Evolutionary conservation across 306 rosid species (phyloP).

Genomic region (Biancaea sappan): DNA sequence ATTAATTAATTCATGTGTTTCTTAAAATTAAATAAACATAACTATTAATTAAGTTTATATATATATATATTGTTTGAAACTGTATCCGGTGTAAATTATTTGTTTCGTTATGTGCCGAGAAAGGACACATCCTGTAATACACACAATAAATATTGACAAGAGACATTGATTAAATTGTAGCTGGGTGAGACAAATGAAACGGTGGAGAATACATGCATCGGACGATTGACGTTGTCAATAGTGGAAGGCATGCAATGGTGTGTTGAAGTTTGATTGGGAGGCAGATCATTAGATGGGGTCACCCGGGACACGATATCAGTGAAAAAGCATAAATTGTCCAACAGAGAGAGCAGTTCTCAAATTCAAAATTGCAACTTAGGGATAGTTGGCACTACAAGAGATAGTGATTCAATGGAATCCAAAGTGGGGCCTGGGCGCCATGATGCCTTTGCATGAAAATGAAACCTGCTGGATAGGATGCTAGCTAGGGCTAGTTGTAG

Average conservation of each 20-base stretch:
- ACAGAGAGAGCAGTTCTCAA: constrained; percentile 33
- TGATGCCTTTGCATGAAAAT: constrained; percentile 35
- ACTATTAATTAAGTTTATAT: too few species aligned
- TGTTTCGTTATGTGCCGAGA: too few species aligned
- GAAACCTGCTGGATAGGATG: not conserved
- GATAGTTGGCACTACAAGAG: constrained; percentile 41
- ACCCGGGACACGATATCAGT: constrained; percentile 27
- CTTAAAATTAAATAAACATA: too few species aligned
- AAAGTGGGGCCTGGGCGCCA: constrained; percentile 37
- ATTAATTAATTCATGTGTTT: too few species aligned
- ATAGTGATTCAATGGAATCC: constrained; percentile 32
- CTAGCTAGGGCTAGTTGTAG: constrained; percentile 1
- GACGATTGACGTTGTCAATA: constrained; percentile 30
- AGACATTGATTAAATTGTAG: not conserved
- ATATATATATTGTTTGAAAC: too few species aligned
- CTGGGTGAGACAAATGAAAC: not conserved
- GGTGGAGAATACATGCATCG: not conserved
- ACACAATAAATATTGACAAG: not conserved
- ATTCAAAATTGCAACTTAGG: constrained; percentile 42
- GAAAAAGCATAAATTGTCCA: constrained; percentile 31
- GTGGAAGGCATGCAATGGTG: constrained; percentile 15
- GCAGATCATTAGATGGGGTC: constrained; percentile 42
- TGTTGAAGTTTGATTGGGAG: constrained; percentile 28
- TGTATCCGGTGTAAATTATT: too few species aligned
- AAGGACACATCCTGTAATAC: too few species aligned